Evolutionary conservation across 441 rosid genomes (phyloP).

Genomic region (Gossypium davidsonii): DNA sequence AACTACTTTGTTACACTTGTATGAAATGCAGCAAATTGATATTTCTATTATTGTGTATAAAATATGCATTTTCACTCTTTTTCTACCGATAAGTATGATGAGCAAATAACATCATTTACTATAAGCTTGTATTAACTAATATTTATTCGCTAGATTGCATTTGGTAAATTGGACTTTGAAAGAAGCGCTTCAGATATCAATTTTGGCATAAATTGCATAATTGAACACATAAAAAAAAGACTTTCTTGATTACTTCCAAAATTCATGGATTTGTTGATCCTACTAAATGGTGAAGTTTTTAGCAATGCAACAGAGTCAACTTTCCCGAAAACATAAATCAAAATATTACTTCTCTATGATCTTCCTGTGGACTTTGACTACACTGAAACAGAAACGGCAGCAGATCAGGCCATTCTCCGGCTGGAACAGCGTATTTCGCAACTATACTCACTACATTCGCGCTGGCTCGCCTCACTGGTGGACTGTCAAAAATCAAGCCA

Average conservation of each 20-base stretch:
- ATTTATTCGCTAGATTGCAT: not conserved
- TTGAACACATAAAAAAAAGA: not conserved
- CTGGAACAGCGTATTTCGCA: slow-evolving; percentile 92
- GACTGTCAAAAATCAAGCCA: slow-evolving; percentile 36
- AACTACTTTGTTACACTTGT: no score
- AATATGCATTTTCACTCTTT: not conserved
- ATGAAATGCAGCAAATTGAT: not conserved
- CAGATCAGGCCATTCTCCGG: slow-evolving; percentile 98
- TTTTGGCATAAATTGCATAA: not conserved
- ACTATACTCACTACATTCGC: slow-evolving; percentile 94
- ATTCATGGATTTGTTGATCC: not conserved
- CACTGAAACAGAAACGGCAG: slow-evolving; percentile 86
- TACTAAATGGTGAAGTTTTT: not conserved
- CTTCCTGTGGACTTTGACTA: slow-evolving; percentile 96
- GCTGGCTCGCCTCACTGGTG: slow-evolving; percentile 95
- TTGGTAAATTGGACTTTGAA: not conserved
- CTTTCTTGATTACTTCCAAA: not conserved
- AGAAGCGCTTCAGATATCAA: not conserved
- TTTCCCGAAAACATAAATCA: not conserved
- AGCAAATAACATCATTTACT: not conserved
- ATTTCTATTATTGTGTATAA: not conserved
- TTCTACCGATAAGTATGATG: not conserved
- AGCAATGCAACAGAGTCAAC: not conserved
- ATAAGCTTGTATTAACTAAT: not conserved
- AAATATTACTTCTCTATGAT: slow-evolving; percentile 82